These are phyloP conservation scores for Epichloe brachyelytri DNA, from an alignment of 2,329 filamentous ascomycete genomes.

Conservation along the genomic window DNA sequence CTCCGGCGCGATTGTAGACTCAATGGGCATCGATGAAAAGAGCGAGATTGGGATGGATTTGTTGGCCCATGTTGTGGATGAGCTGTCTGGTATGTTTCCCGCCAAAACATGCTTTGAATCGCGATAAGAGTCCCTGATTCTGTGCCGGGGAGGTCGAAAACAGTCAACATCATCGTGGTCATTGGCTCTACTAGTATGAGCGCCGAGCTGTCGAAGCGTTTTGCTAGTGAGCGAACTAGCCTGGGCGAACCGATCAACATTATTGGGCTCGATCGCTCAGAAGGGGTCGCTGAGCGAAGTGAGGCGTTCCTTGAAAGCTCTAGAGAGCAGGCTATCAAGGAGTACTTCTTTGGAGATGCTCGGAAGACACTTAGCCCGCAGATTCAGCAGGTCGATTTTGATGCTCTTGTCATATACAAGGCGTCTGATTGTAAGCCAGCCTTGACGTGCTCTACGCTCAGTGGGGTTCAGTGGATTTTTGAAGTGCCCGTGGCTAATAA, in stretches of 20 bases:
- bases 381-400: slow-evolving; percentile 72
- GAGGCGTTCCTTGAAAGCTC: slow-evolving; percentile 59
- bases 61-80: slow-evolving; percentile 59
- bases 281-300: slow-evolving; percentile 69
- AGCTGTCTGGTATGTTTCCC: slow-evolving; percentile 32
- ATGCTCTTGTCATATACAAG: slow-evolving; percentile 60
- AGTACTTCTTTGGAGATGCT: slow-evolving; percentile 86
- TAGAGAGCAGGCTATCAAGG: slow-evolving; percentile 66
- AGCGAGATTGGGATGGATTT: slow-evolving; percentile 60
- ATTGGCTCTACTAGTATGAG: slow-evolving; percentile 68
- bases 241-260: slow-evolving; percentile 59
- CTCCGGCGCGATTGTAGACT: slow-evolving; percentile 78
- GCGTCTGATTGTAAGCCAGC: slow-evolving; percentile 44
- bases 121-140: not conserved
- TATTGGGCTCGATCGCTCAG: slow-evolving; percentile 69
- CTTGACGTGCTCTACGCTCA: not conserved
- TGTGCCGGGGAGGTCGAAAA: slow-evolving; percentile 6
- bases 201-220: slow-evolving; percentile 59
- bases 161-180: slow-evolving; percentile 70
- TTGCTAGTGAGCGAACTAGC: slow-evolving; percentile 41
- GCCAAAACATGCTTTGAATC: not conserved
- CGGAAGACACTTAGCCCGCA: slow-evolving; percentile 72
- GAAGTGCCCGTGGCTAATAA: not conserved
- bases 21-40: slow-evolving; percentile 54
- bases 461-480: no score